Evolutionary conservation across 805 yeast species (phyloP).

Genomic region (Yamadazyma takamatsuzukensis): DNA sequence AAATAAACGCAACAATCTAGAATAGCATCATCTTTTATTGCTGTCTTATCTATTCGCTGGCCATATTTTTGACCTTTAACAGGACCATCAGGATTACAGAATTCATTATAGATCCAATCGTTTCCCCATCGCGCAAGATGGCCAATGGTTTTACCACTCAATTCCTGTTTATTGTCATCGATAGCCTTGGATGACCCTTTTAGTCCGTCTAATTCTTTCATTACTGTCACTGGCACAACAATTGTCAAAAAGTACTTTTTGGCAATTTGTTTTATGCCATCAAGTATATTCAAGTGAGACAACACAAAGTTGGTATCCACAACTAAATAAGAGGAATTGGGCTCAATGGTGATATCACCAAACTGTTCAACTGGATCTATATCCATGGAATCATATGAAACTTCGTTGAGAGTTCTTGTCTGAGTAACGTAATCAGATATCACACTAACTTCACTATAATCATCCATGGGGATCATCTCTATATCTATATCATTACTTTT

Average conservation of each 20-base stretch:
- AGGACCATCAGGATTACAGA: slow-evolving; percentile 49
- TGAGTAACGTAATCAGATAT: slow-evolving; percentile 35
- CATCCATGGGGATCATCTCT: slow-evolving; percentile 48
- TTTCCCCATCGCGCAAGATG: slow-evolving; percentile 66
- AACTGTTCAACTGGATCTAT: slow-evolving; percentile 18
- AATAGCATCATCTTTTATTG: slow-evolving; percentile 74
- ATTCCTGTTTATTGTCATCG: slow-evolving; percentile 8
- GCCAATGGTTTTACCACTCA: slow-evolving; percentile 41
- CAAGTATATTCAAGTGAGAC: slow-evolving; percentile 59
- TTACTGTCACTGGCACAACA: slow-evolving; percentile 67
- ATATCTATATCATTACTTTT: slow-evolving; percentile 31
- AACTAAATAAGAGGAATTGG: slow-evolving; percentile 45
- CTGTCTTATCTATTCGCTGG: slow-evolving; percentile 46
- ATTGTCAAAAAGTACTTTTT: slow-evolving; percentile 44
- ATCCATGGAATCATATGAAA: slow-evolving; percentile 15
- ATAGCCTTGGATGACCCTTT: slow-evolving; percentile 41
- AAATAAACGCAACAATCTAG: slow-evolving; percentile 79
- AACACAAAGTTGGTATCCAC: slow-evolving; percentile 83
- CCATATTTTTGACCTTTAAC: slow-evolving; percentile 62
- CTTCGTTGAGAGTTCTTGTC: slow-evolving; percentile 10
- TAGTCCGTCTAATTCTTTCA: slow-evolving; percentile 80
- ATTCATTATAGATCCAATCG: slow-evolving; percentile 65
- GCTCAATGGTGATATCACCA: slow-evolving; percentile 13
- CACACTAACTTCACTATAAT: slow-evolving; percentile 38
- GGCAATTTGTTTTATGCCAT: slow-evolving; percentile 44